Evolutionary conservation across 2,329 filamentous ascomycete genomes (phyloP).

Genomic region (Whalleya microplaca): DNA sequence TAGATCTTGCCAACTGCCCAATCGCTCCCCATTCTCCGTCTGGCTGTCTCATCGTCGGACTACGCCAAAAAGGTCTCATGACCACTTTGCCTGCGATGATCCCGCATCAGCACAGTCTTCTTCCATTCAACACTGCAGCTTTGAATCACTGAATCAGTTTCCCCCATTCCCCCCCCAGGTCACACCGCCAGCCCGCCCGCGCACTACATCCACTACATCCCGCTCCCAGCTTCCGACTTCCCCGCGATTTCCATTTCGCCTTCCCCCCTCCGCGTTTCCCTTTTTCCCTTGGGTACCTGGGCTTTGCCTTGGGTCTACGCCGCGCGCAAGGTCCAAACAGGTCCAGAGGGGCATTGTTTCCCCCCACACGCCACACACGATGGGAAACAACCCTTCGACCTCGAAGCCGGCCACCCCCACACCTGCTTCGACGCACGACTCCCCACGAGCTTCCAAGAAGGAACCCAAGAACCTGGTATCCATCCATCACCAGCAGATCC

Average conservation of each 20-base stretch:
- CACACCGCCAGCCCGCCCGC: constrained; percentile 23
- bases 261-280: constrained; percentile 1
- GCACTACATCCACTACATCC: constrained; percentile 23
- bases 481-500: constrained; percentile 53
- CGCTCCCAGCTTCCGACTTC: constrained; percentile 29
- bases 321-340: not conserved
- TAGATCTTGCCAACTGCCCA: constrained; percentile 25
- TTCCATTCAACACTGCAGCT: constrained; percentile 5
- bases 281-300: constrained; percentile 5
- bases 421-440: constrained; percentile 34
- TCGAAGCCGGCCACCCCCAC: constrained; percentile 43
- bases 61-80: constrained; percentile 34
- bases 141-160: constrained; percentile 20
- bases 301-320: constrained; percentile 19
- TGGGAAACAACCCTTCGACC: constrained; percentile 51
- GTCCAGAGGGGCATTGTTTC: constrained; percentile 16
- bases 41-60: constrained; percentile 24
- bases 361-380: constrained; percentile 33
- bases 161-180: constrained; percentile 17
- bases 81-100: constrained; percentile 35
- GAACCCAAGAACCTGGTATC: constrained; percentile 58
- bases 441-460: constrained; percentile 42
- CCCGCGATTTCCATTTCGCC: constrained; percentile 21
- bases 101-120: constrained; percentile 20
- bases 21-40: constrained; percentile 21